phyloP scores from a whole-genome alignment of 2,329 filamentous ascomycete species.

The Penicillium capsulatum region DNA sequence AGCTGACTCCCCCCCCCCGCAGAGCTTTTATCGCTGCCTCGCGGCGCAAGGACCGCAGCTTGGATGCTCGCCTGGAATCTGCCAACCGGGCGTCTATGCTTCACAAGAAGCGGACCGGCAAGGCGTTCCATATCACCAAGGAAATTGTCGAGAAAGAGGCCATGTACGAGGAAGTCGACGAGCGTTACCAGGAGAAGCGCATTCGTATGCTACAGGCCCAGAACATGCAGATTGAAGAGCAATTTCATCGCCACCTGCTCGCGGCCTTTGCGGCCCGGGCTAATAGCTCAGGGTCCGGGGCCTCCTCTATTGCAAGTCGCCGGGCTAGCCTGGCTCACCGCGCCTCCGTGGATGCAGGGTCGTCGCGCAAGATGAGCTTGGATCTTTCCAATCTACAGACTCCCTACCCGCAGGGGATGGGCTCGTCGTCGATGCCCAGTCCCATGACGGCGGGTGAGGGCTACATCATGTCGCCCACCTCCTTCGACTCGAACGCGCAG shows the following conservation, averaged over 20 bases:
- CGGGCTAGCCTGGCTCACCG: constrained; percentile 27
- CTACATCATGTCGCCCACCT: constrained; percentile 27
- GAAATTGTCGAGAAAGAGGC: constrained; percentile 85
- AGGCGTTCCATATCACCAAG: constrained; percentile 74
- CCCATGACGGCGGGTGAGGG: constrained; percentile 21
- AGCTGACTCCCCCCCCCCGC: constrained; percentile 1
- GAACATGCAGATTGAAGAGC: constrained; percentile 36
- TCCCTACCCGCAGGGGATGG: constrained; percentile 25
- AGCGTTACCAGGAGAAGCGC: constrained; percentile 54
- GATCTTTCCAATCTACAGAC: constrained; percentile 31
- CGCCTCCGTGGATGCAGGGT: constrained; percentile 23
- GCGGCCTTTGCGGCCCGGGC: constrained; percentile 30
- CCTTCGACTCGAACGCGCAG: constrained; percentile 20
- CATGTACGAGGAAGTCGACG: constrained; percentile 95
- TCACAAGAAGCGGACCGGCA: constrained; percentile 81
- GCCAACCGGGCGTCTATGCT: constrained; percentile 84
- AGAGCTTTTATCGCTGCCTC: constrained; percentile 92
- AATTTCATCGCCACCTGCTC: constrained; percentile 37
- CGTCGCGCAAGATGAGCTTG: constrained; percentile 34
- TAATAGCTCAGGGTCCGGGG: constrained; percentile 11
- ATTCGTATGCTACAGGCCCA: constrained; percentile 38
- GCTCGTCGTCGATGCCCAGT: constrained; percentile 23
- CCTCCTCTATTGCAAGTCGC: constrained; percentile 26
- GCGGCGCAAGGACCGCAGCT: constrained; percentile 74
- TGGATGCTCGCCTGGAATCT: constrained; percentile 84